Evolutionary conservation across 2,329 filamentous ascomycete genomes (phyloP).

Genomic region (Arthrinium puccinioides): DNA sequence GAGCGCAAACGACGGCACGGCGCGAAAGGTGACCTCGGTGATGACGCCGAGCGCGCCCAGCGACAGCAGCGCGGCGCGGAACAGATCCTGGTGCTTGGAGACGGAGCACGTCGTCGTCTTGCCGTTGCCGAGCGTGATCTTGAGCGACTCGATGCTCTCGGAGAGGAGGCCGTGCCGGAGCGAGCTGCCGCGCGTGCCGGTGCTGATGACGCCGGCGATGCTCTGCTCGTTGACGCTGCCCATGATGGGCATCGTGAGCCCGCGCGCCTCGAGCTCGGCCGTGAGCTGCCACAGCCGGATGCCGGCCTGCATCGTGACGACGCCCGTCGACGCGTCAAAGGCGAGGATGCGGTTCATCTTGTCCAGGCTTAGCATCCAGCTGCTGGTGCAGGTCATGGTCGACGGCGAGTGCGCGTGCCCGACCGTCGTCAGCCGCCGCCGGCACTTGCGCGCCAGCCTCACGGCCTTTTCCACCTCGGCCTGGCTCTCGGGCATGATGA

Average conservation of each 20-base stretch:
- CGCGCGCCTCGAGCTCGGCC: conserved; percentile 62
- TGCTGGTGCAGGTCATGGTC: conserved; percentile 84
- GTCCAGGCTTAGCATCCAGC: conserved; percentile 93
- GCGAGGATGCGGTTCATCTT: conserved; percentile 66
- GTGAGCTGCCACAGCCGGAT: conserved; percentile 77
- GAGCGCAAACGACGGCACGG: conserved; percentile 75
- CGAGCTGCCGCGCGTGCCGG: conserved; percentile 87
- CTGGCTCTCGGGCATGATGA: conserved; percentile 74
- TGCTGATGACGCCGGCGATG: conserved; percentile 85
- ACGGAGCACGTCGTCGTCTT: conserved; percentile 63
- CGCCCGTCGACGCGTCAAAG: conserved; percentile 56
- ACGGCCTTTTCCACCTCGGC: conserved; percentile 79
- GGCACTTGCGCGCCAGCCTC: conserved; percentile 70
- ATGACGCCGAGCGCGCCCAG: conserved; percentile 88
- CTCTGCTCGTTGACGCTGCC: conserved; percentile 95
- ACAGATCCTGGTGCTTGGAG: conserved; percentile 66
- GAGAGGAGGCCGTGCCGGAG: conserved; percentile 77
- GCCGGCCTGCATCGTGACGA: conserved; percentile 77
- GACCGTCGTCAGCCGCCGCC: conserved; percentile 73
- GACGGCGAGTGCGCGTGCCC: conserved; percentile 90
- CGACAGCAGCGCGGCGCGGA: conserved; percentile 79
- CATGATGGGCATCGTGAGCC: conserved; percentile 81
- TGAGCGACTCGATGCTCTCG: conserved; percentile 66
- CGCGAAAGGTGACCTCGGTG: conserved; percentile 78
- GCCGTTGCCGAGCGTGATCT: conserved; percentile 77